These are phyloP conservation scores for Geosmithia putterillii DNA, from an alignment of 2,329 filamentous ascomycete species.

Conservation along the genomic window DNA sequence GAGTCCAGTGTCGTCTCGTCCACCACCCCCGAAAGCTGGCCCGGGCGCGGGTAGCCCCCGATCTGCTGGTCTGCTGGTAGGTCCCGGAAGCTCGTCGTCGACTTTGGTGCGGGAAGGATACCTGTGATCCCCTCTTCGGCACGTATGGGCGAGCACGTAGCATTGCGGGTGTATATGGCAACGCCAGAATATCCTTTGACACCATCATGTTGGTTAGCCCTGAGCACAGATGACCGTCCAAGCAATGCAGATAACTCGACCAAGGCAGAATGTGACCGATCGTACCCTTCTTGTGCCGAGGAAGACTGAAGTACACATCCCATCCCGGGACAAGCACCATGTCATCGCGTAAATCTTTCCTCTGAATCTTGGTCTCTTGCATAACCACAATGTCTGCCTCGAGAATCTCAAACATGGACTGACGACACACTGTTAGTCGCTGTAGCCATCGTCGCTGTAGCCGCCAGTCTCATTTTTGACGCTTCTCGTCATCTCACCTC, in stretches of 20 bases:
- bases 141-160: conserved; percentile 71
- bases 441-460: too few relatives aligned
- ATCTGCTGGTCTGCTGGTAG: conserved; percentile 65
- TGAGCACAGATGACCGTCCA: neutral
- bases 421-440: neutral
- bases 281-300: conserved; percentile 81
- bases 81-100: conserved; percentile 58
- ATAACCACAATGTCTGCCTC: conserved; percentile 89
- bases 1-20: conserved; percentile 70
- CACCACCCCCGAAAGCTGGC: conserved; percentile 50
- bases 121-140: conserved; percentile 94
- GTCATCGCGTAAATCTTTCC: conserved; percentile 83
- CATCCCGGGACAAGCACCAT: conserved; percentile 92
- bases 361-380: conserved; percentile 93
- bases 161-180: conserved; percentile 85
- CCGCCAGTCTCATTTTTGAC: neutral
- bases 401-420: conserved; percentile 90
- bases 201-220: neutral
- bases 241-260: neutral
- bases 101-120: conserved; percentile 60
- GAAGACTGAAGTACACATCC: conserved; percentile 93
- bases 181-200: conserved; percentile 84
- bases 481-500: conserved; percentile 31
- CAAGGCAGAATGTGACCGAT: too few relatives aligned
- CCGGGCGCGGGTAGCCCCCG: conserved; percentile 69